Evolutionary conservation across 129 eudicot species (phyloP), one percentile per base, ranked within the genome.

Genomic region (Artemisia tridentata): DNA sequence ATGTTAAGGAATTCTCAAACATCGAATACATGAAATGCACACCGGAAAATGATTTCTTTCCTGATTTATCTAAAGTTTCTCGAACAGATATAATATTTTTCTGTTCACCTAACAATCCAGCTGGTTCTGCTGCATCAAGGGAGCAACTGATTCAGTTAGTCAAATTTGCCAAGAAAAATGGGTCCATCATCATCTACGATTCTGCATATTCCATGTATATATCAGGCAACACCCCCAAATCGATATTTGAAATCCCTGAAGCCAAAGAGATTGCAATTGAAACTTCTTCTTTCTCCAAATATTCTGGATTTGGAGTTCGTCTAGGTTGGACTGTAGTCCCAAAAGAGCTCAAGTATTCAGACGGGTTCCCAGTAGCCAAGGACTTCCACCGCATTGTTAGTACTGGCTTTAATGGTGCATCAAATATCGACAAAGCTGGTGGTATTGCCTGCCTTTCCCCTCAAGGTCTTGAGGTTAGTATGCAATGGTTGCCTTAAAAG

Each of bases 191-290:
- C 2, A 80, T 93, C 72, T 93, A 87, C 65, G 98, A 89, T 78
- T 87, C 97, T 64, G 91, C 98, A 31, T 93, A 93, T 82, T 92
- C 90, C 16, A 78, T 89, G 91, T 93, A 89, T 31, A 83, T 89
- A 25, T 85, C 92, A 15, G 98, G 92, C 31, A 95, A 93, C 46
- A 81, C 82, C 62, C 96, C 98, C 34, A 81, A 80, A 56, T 89
- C 97, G 76, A 93, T 93, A 69, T 93, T 83, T 79, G 98, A 92
- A 73, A 89, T 92, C 59, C 95, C 92, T 57, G 96, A 92, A 55
- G 98, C 98, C 46, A 91, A 73, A 80, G 95, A 88, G 92, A 96
- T 93, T 85, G 96, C 96, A 18, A 83, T 93, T 72, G 97, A 93
- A 73, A 90, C 88, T 7, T 73, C 99, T 14, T 93, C 99, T 45